phyloP scores from a whole-genome alignment of 768 basidiomycete species.

The Jaapia argillacea region DNA sequence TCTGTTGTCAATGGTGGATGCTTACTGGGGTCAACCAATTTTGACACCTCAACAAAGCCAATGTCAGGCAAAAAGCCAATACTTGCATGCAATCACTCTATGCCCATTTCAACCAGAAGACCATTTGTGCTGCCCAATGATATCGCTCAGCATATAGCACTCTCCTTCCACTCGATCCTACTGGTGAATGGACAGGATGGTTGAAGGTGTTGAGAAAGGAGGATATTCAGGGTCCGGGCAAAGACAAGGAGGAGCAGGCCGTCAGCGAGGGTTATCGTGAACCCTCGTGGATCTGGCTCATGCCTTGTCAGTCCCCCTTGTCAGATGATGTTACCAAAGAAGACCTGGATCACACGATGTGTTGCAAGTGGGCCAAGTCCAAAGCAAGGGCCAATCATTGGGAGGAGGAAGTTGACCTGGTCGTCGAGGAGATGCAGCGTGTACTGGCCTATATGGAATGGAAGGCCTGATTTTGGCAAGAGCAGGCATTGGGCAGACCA shows the following conservation, averaged over 20 bases:
- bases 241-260: background rate
- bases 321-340: background rate
- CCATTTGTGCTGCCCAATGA: background rate
- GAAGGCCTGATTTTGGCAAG: constrained; percentile 9
- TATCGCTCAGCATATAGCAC: background rate
- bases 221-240: background rate
- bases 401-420: constrained; percentile 8
- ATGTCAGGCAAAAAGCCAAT: background rate
- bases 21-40: background rate
- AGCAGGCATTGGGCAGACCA: background rate
- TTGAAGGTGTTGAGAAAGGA: background rate
- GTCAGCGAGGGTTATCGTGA: background rate
- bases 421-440: constrained; percentile 13
- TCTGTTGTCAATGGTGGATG: background rate
- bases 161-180: background rate
- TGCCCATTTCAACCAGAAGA: background rate
- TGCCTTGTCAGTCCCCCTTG: background rate
- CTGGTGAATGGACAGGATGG: background rate
- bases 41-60: background rate
- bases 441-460: constrained; percentile 6
- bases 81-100: background rate
- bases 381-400: constrained; percentile 8
- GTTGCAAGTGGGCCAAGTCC: constrained; percentile 8
- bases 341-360: background rate
- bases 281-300: background rate